Conservation (phyloP, 441 rosid species). For the Pelargonium fulgidum region DNA sequence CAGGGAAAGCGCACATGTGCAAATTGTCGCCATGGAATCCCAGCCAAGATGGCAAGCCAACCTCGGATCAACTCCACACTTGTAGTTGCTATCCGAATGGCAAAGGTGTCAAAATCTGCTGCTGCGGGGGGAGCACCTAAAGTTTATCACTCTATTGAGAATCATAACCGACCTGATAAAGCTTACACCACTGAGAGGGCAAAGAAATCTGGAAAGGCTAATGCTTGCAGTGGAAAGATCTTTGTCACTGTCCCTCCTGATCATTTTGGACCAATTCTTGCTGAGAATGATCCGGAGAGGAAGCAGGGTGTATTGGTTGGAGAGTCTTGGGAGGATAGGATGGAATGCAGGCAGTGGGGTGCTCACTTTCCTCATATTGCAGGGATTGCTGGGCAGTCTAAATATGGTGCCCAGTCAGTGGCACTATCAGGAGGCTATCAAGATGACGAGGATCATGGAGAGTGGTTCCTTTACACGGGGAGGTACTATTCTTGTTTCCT, state of each 20-base stretch:
- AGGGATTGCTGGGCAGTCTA: constrained; percentile 74
- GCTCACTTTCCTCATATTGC: constrained; percentile 73
- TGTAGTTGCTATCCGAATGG: constrained; percentile 63
- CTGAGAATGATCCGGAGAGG: constrained; percentile 67
- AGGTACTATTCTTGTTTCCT: constrained; percentile 36
- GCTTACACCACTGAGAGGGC: constrained; percentile 78
- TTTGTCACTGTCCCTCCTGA: constrained; percentile 62
- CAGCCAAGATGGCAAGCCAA: constrained; percentile 41
- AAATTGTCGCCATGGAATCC: constrained; percentile 52
- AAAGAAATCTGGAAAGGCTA: constrained; percentile 58
- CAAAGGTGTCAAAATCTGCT: constrained; percentile 37
- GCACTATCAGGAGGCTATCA: constrained; percentile 77
- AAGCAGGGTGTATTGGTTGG: constrained; percentile 77
- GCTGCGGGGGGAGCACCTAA: constrained; percentile 15
- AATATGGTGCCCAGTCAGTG: constrained; percentile 70
- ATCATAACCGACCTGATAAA: constrained; percentile 65
- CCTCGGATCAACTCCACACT: constrained; percentile 65
- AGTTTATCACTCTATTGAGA: constrained; percentile 25
- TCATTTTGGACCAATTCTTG: constrained; percentile 76
- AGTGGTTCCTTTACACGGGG: constrained; percentile 89
- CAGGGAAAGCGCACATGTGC: constrained; percentile 55
- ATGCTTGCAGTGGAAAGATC: constrained; percentile 73
- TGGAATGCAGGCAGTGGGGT: constrained; percentile 75
- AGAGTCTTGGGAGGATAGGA: constrained; percentile 61
- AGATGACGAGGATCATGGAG: constrained; percentile 92